Conservation (phyloP, 1,139 yeast species). For the Candida sanyaensis region DNA sequence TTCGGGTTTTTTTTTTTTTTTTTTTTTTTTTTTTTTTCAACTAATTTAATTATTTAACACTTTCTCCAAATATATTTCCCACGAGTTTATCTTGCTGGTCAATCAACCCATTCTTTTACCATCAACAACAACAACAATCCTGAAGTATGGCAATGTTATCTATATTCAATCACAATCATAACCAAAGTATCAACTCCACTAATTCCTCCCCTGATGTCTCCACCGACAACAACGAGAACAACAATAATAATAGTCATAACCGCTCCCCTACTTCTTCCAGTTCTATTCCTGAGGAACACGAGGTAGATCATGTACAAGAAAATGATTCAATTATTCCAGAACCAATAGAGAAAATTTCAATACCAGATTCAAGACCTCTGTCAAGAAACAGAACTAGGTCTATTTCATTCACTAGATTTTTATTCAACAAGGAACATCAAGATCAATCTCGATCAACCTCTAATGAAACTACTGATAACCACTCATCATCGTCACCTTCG, state of each 20-base stretch:
- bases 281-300: not conserved
- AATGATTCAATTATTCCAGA: constrained; percentile 1
- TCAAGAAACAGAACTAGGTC: constrained; percentile 18
- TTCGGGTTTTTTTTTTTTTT: not conserved
- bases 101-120: not conserved
- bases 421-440: constrained; percentile 16
- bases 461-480: constrained; percentile 4
- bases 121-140: not conserved
- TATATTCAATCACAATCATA: constrained; percentile 1
- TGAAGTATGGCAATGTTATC: constrained; percentile 3
- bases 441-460: constrained; percentile 12
- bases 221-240: not conserved
- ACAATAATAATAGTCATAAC: not conserved
- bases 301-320: not conserved
- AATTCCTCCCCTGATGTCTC: not conserved
- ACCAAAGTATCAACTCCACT: not conserved
- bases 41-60: not conserved
- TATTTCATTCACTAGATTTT: constrained; percentile 21
- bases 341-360: not conserved
- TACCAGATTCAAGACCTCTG: constrained; percentile 10
- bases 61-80: not conserved
- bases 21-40: not conserved
- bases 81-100: not conserved
- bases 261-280: not conserved
- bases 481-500: constrained; percentile 4